A percentile compares a stretch with the other conserved stretches of the same genome.
Conservation (phyloP, 371 early-diverging fungal species). For the Rhizopus stolonifer region DNA sequence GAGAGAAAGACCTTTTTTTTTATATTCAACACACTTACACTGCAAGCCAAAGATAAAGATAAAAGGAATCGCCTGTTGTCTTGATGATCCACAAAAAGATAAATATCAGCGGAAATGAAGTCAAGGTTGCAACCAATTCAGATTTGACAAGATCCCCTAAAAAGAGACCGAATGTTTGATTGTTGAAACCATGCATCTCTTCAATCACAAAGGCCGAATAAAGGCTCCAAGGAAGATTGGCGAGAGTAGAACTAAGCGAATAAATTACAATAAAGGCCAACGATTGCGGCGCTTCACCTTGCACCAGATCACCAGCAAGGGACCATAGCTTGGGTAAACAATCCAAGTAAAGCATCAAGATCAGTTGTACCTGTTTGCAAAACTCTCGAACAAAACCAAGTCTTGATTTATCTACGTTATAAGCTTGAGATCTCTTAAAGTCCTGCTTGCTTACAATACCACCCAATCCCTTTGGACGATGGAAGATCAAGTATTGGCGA, state of each 20-base stretch:
- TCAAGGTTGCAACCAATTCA: conserved; percentile 58
- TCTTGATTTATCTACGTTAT: conserved; percentile 83
- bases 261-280: conserved; percentile 67
- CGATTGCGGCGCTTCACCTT: conserved; percentile 65
- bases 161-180: conserved; percentile 82
- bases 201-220: conserved; percentile 95
- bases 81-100: conserved; percentile 78
- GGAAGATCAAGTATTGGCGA: conserved; percentile 57
- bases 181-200: conserved; percentile 94
- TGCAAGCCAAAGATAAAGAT: conserved; percentile 83
- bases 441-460: conserved; percentile 65
- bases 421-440: conserved; percentile 79
- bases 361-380: conserved; percentile 58
- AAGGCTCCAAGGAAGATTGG: conserved; percentile 77
- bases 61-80: conserved; percentile 80
- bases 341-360: conserved; percentile 62
- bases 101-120: conserved; percentile 78
- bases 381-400: conserved; percentile 67
- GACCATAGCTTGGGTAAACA: conserved; percentile 76
- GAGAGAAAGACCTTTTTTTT: neutral
- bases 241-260: conserved; percentile 56
- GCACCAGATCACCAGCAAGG: conserved; percentile 51
- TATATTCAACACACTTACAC: conserved; percentile 52
- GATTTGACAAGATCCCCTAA: conserved; percentile 80
- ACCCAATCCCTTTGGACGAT: conserved; percentile 59